A percentile compares a stretch with the other conserved stretches of the same genome.
Conservation (phyloP, 1,284 basidiomycete species). For the Athelia psychrophila region DNA sequence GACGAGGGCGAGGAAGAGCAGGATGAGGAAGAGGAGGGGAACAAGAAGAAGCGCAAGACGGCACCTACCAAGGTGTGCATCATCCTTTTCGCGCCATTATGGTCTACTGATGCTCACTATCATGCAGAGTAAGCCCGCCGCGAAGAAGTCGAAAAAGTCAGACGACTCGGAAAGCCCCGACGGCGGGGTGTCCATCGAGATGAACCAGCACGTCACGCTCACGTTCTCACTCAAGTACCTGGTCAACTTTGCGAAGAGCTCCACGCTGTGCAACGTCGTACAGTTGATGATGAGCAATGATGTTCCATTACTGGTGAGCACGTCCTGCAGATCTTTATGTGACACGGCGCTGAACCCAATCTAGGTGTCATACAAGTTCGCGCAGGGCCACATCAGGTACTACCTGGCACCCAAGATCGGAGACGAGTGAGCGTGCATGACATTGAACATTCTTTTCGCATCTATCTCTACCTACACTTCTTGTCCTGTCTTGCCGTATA, state of each 20-base stretch:
- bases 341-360: constrained; percentile 1
- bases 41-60: constrained; percentile 64
- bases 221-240: constrained; percentile 99
- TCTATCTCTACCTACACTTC: not conserved
- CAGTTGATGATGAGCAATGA: constrained; percentile 89
- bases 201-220: constrained; percentile 89
- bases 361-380: constrained; percentile 85
- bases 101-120: not conserved
- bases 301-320: constrained; percentile 82
- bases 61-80: constrained; percentile 46
- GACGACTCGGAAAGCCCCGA: constrained; percentile 47
- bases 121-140: constrained; percentile 43
- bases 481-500: too few species aligned
- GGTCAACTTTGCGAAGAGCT: constrained; percentile 94
- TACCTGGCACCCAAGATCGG: constrained; percentile 90
- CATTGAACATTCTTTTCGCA: not conserved
- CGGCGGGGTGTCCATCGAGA: constrained; percentile 75
- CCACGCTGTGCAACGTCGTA: constrained; percentile 72
- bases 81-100: constrained; percentile 1
- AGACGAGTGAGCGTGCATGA: constrained; percentile 59
- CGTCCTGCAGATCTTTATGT: constrained; percentile 8
- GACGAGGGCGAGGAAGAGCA: constrained; percentile 54
- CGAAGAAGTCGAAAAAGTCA: constrained; percentile 53
- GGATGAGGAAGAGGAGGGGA: constrained; percentile 45
- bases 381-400: constrained; percentile 80